These are phyloP conservation scores for Penicillium herquei DNA, from an alignment of 495 filamentous ascomycete genomes.

Conservation along the genomic window DNA sequence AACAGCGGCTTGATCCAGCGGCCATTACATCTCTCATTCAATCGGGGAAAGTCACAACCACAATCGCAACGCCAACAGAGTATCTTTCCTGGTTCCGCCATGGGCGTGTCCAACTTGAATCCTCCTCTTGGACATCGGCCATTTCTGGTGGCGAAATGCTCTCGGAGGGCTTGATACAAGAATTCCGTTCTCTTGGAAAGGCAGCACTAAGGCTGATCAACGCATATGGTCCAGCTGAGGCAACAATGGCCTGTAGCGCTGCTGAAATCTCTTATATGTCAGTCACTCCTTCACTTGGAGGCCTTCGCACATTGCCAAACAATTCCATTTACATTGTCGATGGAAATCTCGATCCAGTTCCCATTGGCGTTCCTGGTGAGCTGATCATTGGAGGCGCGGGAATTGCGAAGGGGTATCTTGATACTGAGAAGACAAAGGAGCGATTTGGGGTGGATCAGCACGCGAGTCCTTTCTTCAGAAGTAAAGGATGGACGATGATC, in stretches of 20 bases:
- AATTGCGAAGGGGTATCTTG: conserved; percentile 42
- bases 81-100: conserved; percentile 35
- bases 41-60: conserved; percentile 32
- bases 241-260: conserved; percentile 21
- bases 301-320: conserved; percentile 38
- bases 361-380: conserved; percentile 45
- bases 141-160: conserved; percentile 24
- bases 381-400: conserved; percentile 43
- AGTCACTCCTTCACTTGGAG: neutral
- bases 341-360: conserved; percentile 34
- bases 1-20: conserved; percentile 29
- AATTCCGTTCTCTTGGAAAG: conserved; percentile 21
- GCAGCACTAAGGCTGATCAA: conserved; percentile 26
- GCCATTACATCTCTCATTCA: conserved; percentile 32
- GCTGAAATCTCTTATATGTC: conserved; percentile 14
- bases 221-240: conserved; percentile 35
- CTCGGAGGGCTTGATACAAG: conserved; percentile 8
- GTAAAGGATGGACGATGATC: conserved; percentile 27
- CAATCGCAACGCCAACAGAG: conserved; percentile 42
- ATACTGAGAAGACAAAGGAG: conserved; percentile 28
- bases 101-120: conserved; percentile 11
- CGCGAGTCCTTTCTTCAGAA: conserved; percentile 15
- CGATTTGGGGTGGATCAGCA: conserved; percentile 37
- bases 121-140: conserved; percentile 2
- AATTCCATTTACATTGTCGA: conserved; percentile 51